A percentile compares a stretch with the other conserved stretches of the same genome.
Conservation (phyloP, 2,329 filamentous ascomycete genomes). For the Aaosphaeria arxii region DNA sequence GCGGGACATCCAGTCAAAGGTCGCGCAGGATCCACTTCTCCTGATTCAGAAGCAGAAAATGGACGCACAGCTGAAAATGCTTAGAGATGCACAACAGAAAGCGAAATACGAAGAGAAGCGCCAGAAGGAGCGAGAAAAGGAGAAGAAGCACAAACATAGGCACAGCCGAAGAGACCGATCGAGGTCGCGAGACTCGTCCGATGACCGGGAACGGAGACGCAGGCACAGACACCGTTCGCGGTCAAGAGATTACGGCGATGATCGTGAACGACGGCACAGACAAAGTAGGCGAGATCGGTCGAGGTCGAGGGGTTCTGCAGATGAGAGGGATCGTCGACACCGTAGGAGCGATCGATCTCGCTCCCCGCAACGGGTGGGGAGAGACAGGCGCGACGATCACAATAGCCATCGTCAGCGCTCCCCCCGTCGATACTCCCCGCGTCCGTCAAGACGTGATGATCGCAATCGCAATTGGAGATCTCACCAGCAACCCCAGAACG, state of each 20-base stretch:
- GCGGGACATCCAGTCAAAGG: constrained; percentile 79
- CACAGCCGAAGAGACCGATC: constrained; percentile 31
- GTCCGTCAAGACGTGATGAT: not conserved
- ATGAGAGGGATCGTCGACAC: not conserved
- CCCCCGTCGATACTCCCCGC: constrained; percentile 1
- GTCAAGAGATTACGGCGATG: constrained; percentile 10
- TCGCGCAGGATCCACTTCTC: constrained; percentile 85
- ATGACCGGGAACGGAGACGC: constrained; percentile 25
- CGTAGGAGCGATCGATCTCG: constrained; percentile 11
- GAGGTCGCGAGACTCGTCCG: constrained; percentile 27
- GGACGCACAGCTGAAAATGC: constrained; percentile 58
- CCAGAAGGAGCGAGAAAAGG: constrained; percentile 29
- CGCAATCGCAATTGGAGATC: not conserved
- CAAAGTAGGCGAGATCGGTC: constrained; percentile 19
- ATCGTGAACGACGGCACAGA: constrained; percentile 3
- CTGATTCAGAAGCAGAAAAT: constrained; percentile 87
- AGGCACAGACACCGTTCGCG: constrained; percentile 24
- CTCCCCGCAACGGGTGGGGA: constrained; percentile 8
- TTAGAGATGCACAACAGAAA: constrained; percentile 51
- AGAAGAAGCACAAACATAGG: constrained; percentile 25
- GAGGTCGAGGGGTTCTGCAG: constrained; percentile 7
- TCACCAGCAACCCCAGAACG: not conserved
- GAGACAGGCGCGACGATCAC: constrained; percentile 9
- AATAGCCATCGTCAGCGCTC: constrained; percentile 12
- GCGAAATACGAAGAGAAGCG: constrained; percentile 36